A percentile compares a stretch with the other conserved stretches of the same genome.
These are phyloP conservation scores for Tubosaeta brunneosetosa DNA, from an alignment of 768 basidiomycete genomes.

Conservation along the genomic window DNA sequence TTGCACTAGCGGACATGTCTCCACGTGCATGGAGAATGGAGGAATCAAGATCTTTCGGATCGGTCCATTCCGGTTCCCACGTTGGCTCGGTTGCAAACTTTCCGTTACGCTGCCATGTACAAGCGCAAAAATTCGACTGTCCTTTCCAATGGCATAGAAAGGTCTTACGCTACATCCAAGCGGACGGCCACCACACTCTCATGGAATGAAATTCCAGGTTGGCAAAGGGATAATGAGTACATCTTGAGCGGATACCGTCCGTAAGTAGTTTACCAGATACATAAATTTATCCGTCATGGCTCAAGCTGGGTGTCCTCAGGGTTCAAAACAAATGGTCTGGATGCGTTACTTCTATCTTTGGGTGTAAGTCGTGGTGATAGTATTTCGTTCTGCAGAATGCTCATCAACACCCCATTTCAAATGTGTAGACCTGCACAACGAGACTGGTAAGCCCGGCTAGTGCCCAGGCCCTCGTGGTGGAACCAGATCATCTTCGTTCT, in stretches of 20 bases:
- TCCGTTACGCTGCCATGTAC: constrained; percentile 5
- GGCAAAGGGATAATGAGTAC: constrained; percentile 73
- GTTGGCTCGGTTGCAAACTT: too few relatives aligned
- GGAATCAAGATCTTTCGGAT: constrained; percentile 22
- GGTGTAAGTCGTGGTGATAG: constrained; percentile 44
- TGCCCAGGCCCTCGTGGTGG: background rate
- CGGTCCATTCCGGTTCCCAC: constrained; percentile 15
- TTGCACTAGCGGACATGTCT: constrained; percentile 6
- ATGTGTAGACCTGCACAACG: constrained; percentile 67
- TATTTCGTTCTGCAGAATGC: background rate
- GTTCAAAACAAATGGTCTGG: constrained; percentile 58
- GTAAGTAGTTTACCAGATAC: constrained; percentile 33
- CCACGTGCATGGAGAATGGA: constrained; percentile 20
- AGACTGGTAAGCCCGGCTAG: constrained; percentile 48
- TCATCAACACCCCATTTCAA: constrained; percentile 15
- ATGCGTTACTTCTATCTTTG: constrained; percentile 59
- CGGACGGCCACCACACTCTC: constrained; percentile 29
- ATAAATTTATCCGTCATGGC: constrained; percentile 1
- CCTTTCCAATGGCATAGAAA: constrained; percentile 8
- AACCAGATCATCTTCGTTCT: constrained; percentile 5
- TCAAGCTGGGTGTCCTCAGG: constrained; percentile 31
- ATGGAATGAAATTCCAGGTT: constrained; percentile 60
- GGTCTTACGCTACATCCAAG: background rate
- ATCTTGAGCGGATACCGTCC: constrained; percentile 66
- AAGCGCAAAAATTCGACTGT: constrained; percentile 8